Base-by-base conservation (phyloP, 148 eudicot genomes). In the Diospyros lotus region DNA sequence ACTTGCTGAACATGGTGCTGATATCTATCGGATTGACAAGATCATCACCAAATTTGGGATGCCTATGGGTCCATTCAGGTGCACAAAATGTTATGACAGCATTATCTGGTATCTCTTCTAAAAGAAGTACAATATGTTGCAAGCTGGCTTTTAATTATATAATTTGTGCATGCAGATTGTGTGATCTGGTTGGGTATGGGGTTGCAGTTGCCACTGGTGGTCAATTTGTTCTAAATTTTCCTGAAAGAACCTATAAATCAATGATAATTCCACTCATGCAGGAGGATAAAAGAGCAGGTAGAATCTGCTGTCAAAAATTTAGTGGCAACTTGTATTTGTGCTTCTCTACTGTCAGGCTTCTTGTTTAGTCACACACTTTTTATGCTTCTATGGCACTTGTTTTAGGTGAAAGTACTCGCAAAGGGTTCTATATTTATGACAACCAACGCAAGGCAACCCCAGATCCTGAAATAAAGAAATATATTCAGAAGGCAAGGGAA, bases 11-110 rank as follows among this genome's bases (percentile, higher is more conserved):
- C 92, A 63, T 77, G 98, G 98, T 48, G 77, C 90, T 9, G 90
- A 94, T 78, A 63, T 90, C 73, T 92, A 90, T 75, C 86, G 87
- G 83, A 90, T 94, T 74, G 98, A 94, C 43, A 83, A 73, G 77
- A 93, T 84, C 46, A 86, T 90, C 28, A 85, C 90, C 77, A 94
- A 94, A 73, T 94, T 92, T 68, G 98, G 98, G 80, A 94, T 94
- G 98, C 92, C 97, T 56, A 90, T 94, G 93, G 98, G 98, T 48
- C 97, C 97, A n/a, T 90, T 94, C 79, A 90, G 98, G 95, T 93
- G 84, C 4, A 7, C 9, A 48, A 48, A 48, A 48, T 4, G 52
- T 48, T 48, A 48, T 4, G 6, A 48, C 52, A 48, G 12, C 60
- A 11, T 60, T 48, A 5, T 48, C 60, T 60, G 58, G 6, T 39